Base-by-base conservation (phyloP, 2,329 filamentous ascomycete species). In the Monilinia vaccinii-corymbosi region DNA sequence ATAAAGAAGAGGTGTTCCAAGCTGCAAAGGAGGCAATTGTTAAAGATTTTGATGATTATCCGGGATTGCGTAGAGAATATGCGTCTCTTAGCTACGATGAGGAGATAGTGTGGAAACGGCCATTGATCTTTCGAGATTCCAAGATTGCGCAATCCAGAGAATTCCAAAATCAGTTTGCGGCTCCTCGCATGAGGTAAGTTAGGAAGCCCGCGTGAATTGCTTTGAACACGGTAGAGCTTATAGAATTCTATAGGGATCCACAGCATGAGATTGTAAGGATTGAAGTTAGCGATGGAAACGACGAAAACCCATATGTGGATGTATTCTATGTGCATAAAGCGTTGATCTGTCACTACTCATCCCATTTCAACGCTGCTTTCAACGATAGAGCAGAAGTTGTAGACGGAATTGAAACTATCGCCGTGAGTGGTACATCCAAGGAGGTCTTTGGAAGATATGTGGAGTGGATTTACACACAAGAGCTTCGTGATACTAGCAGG, bases 71-170 rank as follows among this genome's bases (percentile, higher is more conserved):
- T 28, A 52, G 3, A 31, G 1, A 31, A 4, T n/a, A 13, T 21
- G 4, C 3, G 11, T 13, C 5, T n/a, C 1, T 40, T 7, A 18
- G 1, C 34, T 28, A 18, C 3, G 0, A 1, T 52, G 1, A 0
- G 3, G 8, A 52, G 3, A n/a, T 2, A 2, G 21, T 4, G n/a
- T 52, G 49, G 10, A 21, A 1, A 13, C 16, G 16, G 18, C 23
- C 16, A 14, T 4, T 9, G 14, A 3, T 31, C 23, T 31, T 40
- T 11, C 16, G 5, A 31, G 18, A 9, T 21, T n/a, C 14, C 1
- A 4, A 1, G 1, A 3, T 4, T 9, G 1, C 4, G 2, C 0
- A 2, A 8, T 40, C 0, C 9, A 5, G 18, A 7, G 23, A 5
- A 14, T 8, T 52, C 1, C 2, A 8, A 8, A 2, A 3, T 1